Percentiles rank a stretch among this genome's conserved stretches.
phyloP scores from a whole-genome alignment of 2,329 filamentous ascomycete genomes.

The Aspergillus sergii region DNA sequence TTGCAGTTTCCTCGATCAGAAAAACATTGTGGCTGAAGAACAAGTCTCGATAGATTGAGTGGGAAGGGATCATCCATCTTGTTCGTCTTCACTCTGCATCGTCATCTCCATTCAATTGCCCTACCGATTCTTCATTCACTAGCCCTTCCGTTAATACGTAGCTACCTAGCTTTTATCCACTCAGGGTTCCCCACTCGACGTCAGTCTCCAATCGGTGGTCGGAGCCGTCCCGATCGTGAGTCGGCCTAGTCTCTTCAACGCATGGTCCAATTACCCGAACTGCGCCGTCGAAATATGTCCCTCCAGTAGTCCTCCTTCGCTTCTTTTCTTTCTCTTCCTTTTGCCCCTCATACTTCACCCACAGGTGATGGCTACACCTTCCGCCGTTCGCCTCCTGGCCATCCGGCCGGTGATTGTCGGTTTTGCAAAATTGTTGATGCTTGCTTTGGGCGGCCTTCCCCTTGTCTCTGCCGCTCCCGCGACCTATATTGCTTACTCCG shows the following conservation, averaged over 20 bases:
- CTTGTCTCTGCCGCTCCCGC: constrained; percentile 42
- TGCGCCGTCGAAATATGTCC: constrained; percentile 15
- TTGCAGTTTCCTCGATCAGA: neutral
- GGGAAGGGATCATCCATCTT: neutral
- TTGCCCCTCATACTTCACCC: constrained; percentile 6
- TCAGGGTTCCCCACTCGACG: neutral
- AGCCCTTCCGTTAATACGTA: neutral
- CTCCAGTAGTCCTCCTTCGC: constrained; percentile 8
- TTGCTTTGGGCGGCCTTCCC: constrained; percentile 42
- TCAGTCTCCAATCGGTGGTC: constrained; percentile 5
- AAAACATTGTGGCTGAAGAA: neutral
- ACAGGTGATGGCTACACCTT: constrained; percentile 31
- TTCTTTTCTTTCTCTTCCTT: constrained; percentile 9
- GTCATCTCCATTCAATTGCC: neutral
- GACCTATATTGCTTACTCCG: constrained; percentile 19
- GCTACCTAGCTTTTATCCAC: neutral
- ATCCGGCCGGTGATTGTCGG: constrained; percentile 43
- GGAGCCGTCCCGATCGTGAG: constrained; percentile 3
- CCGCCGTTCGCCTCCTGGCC: constrained; percentile 36
- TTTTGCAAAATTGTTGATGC: constrained; percentile 44
- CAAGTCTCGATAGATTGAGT: neutral
- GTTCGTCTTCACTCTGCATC: neutral
- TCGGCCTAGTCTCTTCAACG: neutral
- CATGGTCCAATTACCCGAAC: constrained; percentile 4
- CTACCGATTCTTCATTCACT: neutral